Evolutionary conservation across 2,329 filamentous ascomycete genomes (phyloP).

Genomic region (Beauveria rudraprayagi): DNA sequence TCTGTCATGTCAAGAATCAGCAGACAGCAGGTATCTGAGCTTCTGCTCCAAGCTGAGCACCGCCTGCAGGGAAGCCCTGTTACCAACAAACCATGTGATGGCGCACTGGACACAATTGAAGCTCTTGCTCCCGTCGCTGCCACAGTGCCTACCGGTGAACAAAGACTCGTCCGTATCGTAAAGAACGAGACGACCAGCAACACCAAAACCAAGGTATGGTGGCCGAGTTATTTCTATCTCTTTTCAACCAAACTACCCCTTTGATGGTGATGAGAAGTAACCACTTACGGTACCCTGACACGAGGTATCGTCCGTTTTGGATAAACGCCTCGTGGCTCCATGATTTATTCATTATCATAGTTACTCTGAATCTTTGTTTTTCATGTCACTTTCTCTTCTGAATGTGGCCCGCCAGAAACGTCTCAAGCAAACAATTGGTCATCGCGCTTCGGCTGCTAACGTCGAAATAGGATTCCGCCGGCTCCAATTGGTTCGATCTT

Average conservation of each 20-base stretch:
- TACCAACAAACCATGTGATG: not conserved
- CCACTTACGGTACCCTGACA: slow-evolving; percentile 30
- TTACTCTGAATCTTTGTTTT: slow-evolving; percentile 56
- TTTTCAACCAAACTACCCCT: not conserved
- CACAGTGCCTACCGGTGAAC: slow-evolving; percentile 6
- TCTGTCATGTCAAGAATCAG: slow-evolving; percentile 21
- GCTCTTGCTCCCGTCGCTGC: slow-evolving; percentile 14
- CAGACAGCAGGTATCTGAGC: slow-evolving; percentile 24
- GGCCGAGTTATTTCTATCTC: not conserved
- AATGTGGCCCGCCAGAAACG: not conserved
- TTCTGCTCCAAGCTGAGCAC: slow-evolving; percentile 26
- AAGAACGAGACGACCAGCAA: not conserved
- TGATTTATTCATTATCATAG: slow-evolving; percentile 53
- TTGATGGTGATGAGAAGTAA: slow-evolving; percentile 32
- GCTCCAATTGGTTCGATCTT: slow-evolving; percentile 78
- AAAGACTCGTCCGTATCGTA: slow-evolving; percentile 1
- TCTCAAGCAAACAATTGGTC: not conserved
- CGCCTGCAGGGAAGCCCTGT: slow-evolving; percentile 19
- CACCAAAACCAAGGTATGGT: slow-evolving; percentile 21
- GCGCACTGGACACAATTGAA: slow-evolving; percentile 1
- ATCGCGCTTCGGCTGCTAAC: not conserved
- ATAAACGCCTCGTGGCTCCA: slow-evolving; percentile 49
- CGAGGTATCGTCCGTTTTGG: slow-evolving; percentile 34
- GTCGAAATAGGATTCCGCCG: slow-evolving; percentile 49
- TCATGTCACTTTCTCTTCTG: not conserved